Base-by-base conservation (phyloP, 495 filamentous ascomycete species). In the Penicillium atrosanguineum region DNA sequence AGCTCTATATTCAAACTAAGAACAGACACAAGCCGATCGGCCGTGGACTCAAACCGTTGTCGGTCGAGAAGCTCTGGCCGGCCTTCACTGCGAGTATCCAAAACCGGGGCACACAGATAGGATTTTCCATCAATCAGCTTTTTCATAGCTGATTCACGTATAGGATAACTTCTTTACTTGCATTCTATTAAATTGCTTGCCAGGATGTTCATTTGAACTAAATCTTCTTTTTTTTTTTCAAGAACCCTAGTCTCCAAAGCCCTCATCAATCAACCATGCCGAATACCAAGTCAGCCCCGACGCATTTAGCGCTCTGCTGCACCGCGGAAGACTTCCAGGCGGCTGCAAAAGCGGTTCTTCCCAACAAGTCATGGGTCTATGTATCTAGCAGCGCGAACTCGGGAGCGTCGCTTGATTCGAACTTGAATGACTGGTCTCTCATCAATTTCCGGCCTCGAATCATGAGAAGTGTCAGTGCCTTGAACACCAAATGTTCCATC, bases 381-480 rank as follows among this genome's bases (percentile, higher is more conserved):
- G 56, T 38, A 14, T 63, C 60, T 7, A 63, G 60, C 34, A 60
- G 56, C 16, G 60, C 60, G 36, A 28, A 53, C 12, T 51, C 60
- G 9, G 60, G 60, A 18, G 37, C 51, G 4, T 63, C 60, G 23
- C 41, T 60, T 42, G 38, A 45, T 14, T 39, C 53, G n/a, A 63
- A 63, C 29, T 31, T 63, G 7, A 56, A 63, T 25, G 60, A 63
- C 44, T 63, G 60, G 60, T 60, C 60, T 41, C 42, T 51, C 26
- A 57, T 63, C 50, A 63, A 60, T 26, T 63, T 63, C 23, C 56
- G 60, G 0, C 60, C 60, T 15, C 60, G 60, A 2, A 57, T 63
- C 11, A 49, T 63, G 57, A 53, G 57, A 34, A 62, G 47, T 19
- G 56, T 62, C 15, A 55, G 48, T 21, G 41, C 48, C n/a, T 29